Base-by-base conservation (phyloP, 495 filamentous ascomycete genomes). In the Neurospora terricola region DNA sequence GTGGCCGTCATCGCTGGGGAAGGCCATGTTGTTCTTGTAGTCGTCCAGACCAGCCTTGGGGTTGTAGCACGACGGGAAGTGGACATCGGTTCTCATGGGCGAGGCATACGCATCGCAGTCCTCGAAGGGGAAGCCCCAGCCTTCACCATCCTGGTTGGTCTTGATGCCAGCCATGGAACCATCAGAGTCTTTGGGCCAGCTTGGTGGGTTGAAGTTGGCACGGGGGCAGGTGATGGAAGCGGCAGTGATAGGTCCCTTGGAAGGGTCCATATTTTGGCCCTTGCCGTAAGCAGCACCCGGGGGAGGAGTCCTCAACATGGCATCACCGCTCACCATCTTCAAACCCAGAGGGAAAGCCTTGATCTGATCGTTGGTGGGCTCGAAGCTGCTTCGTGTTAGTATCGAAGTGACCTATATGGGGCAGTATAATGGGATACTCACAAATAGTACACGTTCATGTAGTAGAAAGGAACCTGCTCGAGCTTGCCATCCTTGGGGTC, bases 361-460 rank as follows among this genome's bases (percentile, higher is more conserved):
- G 75, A 92, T 85, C 43, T 88, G 83, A 74, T 91, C 87, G 71
- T 87, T 84, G 45, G 86, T 85, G 3, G 85, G 78, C 48, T 87
- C 88, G 72, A 87, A 86, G 73, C 89, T 88, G 73, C 81, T 80
- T n/a, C 78, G 48, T 27, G 39, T 59, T n/a, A 69, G n/a, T 11
- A 43, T 36, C 18, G 38, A 54, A 10, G 70, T 9, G 5, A 11
- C 27, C 5, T 2, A 6, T 23, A 9, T 34, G 11, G 30, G n/a
- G 4, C 5, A 59, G 9, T 36, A 38, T 7, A 0, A 27, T 8
- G 72, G 27, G 39, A 43, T 43, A 78, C 83, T 75, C 80, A 90
- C 85, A 91, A 86, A 81, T 94, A 94, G 82, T 94, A 94, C 68
- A 93, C 87, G 73, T 86, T 87, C 78, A 86, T 87, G 78, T 86